phyloP scores from a whole-genome alignment of 208 protist genomes.

The Leishmania turanica region DNA sequence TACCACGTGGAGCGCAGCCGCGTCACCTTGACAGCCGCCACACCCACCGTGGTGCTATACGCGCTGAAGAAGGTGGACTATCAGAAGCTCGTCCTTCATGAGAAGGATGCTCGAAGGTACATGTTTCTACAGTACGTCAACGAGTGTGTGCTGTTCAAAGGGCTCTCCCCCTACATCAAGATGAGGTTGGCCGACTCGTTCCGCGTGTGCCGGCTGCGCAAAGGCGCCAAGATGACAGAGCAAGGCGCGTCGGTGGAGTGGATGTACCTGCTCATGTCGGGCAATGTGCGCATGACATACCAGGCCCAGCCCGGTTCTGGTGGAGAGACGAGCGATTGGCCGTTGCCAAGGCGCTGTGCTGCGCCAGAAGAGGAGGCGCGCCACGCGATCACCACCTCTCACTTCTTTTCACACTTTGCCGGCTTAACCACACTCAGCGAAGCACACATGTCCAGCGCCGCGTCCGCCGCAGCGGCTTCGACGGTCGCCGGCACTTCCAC shows the following conservation, averaged over 20 bases:
- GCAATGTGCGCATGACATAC: conserved; percentile 47
- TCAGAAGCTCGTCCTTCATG: conserved; percentile 51
- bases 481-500: background rate
- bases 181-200: conserved; percentile 61
- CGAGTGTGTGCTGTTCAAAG: conserved; percentile 43
- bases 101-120: conserved; percentile 42
- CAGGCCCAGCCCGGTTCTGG: background rate
- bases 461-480: background rate
- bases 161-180: conserved; percentile 41
- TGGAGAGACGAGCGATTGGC: background rate
- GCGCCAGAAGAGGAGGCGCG: background rate
- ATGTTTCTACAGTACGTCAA: conserved; percentile 71
- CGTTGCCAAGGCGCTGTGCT: background rate
- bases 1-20: conserved; percentile 43
- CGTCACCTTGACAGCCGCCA: conserved; percentile 45
- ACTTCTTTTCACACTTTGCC: background rate
- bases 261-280: conserved; percentile 82
- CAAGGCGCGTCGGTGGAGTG: conserved; percentile 64
- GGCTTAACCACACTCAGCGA: conserved; percentile 3
- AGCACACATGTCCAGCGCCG: conserved; percentile 2
- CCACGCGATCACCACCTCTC: background rate
- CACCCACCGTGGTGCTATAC: conserved; percentile 47
- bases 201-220: conserved; percentile 49
- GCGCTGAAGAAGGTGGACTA: conserved; percentile 53
- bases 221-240: conserved; percentile 43